These are phyloP conservation scores for Claviceps africana DNA, from an alignment of 2,329 filamentous ascomycete species.

Conservation along the genomic window DNA sequence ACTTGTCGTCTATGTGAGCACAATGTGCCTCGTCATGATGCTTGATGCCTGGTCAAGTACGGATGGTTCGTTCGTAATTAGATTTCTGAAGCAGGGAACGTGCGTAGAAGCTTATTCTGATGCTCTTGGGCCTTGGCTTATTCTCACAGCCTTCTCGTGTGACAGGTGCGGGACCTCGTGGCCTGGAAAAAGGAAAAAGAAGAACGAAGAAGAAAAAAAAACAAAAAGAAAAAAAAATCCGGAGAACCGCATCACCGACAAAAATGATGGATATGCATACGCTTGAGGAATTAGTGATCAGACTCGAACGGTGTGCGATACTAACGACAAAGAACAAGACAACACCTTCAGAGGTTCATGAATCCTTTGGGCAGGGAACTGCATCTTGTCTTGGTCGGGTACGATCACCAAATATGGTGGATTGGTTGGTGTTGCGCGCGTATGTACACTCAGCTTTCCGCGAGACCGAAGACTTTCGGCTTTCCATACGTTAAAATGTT, in stretches of 20 bases:
- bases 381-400: not conserved
- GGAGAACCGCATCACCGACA: not conserved
- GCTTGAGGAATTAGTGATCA: not conserved
- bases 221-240: not conserved
- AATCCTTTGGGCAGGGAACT: not conserved
- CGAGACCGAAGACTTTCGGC: constrained; percentile 8
- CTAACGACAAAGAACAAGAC: not conserved
- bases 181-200: not conserved
- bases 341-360: not conserved
- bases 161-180: not conserved
- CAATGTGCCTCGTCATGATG: not conserved
- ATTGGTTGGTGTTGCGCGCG: not conserved
- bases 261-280: not conserved
- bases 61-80: not conserved
- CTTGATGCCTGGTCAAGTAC: not conserved
- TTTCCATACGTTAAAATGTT: not conserved
- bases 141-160: not conserved
- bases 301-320: not conserved
- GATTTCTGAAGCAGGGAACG: not conserved
- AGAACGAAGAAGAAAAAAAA: not conserved
- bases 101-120: not conserved
- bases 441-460: not conserved
- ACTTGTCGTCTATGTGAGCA: not conserved
- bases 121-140: not conserved
- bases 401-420: not conserved